These are phyloP conservation scores for Dicorynia guianensis DNA, from an alignment of 306 rosid species.

Conservation along the genomic window DNA sequence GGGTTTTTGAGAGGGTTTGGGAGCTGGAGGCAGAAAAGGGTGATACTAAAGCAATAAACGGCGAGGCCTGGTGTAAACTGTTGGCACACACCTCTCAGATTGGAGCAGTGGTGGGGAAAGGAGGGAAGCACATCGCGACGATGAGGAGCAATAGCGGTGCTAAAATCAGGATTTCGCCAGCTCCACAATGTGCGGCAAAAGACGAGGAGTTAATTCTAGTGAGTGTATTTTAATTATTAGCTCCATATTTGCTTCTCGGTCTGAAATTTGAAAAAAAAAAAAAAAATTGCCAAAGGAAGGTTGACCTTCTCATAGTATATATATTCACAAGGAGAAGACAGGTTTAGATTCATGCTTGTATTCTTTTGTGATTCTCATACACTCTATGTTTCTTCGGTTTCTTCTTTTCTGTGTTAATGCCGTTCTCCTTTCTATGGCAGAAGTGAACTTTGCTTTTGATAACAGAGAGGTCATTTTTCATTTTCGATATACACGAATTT, in stretches of 20 bases:
- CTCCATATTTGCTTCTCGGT: too few species aligned
- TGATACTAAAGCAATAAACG: slow-evolving; percentile 15
- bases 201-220: slow-evolving; percentile 64
- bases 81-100: slow-evolving; percentile 62
- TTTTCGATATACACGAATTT: neutral
- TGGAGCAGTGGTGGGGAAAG: slow-evolving; percentile 68
- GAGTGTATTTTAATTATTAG: slow-evolving; percentile 8
- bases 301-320: neutral
- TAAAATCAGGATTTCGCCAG: slow-evolving; percentile 53
- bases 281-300: too few species aligned
- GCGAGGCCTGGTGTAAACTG: slow-evolving; percentile 53
- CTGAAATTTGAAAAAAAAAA: neutral
- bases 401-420: neutral
- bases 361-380: neutral
- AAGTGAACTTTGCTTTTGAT: neutral
- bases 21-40: slow-evolving; percentile 47
- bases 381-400: neutral
- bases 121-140: slow-evolving; percentile 56
- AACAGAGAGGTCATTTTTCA: neutral
- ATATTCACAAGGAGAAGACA: neutral
- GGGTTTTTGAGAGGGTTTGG: slow-evolving; percentile 69
- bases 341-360: neutral
- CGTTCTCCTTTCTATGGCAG: neutral
- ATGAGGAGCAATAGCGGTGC: slow-evolving; percentile 59
- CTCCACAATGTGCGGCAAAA: slow-evolving; percentile 51